These are phyloP conservation scores for Aspergillus latus DNA, from an alignment of 2,329 filamentous ascomycete genomes.

Conservation along the genomic window DNA sequence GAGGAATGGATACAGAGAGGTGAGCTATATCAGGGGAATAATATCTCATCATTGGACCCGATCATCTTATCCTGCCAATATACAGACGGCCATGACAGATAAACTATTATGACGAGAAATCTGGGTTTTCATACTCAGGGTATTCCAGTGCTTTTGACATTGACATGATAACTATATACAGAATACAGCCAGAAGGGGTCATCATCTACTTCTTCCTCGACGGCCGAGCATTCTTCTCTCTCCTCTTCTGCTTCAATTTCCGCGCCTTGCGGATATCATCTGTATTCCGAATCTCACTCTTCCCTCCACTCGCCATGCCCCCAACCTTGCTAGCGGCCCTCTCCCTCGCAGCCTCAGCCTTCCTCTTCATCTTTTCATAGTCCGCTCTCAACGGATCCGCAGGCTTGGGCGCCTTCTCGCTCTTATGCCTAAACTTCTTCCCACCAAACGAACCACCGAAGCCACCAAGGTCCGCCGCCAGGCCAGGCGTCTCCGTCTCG, in stretches of 20 bases:
- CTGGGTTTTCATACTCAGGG: background rate
- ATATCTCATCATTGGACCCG: no score
- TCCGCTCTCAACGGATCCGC: conserved; percentile 92
- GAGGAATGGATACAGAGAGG: no score
- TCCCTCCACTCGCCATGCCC: conserved; percentile 58
- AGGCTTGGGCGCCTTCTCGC: conserved; percentile 84
- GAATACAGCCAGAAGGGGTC: background rate
- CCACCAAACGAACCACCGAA: conserved; percentile 40
- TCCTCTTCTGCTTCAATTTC: conserved; percentile 71
- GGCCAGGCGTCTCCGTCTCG: conserved; percentile 64
- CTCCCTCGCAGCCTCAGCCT: conserved; percentile 84
- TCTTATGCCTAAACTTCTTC: conserved; percentile 77
- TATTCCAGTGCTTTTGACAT: background rate
- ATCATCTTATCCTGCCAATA: no score
- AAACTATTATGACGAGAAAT: background rate
- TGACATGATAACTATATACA: background rate
- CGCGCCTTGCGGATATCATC: conserved; percentile 84
- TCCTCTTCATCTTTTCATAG: conserved; percentile 86
- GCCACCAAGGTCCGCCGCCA: conserved; percentile 22
- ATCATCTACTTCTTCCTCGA: conserved; percentile 57
- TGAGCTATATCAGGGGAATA: no score
- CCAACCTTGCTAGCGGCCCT: conserved; percentile 42
- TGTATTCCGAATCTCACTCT: conserved; percentile 75
- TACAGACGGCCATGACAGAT: no score
- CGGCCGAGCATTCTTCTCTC: conserved; percentile 86